phyloP scores from a whole-genome alignment of 2,329 filamentous ascomycete genomes.

The Colletotrichum spinosum region DNA sequence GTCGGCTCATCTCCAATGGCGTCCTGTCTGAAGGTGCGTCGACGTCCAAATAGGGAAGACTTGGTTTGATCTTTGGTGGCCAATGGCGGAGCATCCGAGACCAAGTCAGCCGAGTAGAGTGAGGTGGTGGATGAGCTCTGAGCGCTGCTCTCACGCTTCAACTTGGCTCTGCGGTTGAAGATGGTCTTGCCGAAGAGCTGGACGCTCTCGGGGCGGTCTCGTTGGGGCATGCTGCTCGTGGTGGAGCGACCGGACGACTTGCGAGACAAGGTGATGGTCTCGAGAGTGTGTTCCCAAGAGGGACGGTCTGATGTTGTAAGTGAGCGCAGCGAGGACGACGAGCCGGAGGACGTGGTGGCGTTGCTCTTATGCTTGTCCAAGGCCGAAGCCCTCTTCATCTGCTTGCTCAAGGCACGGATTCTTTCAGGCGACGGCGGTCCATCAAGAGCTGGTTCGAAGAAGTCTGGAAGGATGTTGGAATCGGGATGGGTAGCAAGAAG shows the following conservation, averaged over 20 bases:
- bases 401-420: conserved; percentile 68
- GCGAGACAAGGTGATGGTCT: conserved; percentile 63
- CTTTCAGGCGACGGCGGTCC: conserved; percentile 71
- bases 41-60: conserved; percentile 63
- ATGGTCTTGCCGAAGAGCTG: conserved; percentile 70
- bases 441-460: conserved; percentile 69
- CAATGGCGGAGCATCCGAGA: conserved; percentile 48
- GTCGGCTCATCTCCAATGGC: conserved; percentile 31
- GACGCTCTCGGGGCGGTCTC: conserved; percentile 69
- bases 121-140: conserved; percentile 61
- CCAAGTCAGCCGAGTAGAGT: conserved; percentile 58
- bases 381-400: conserved; percentile 67
- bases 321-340: conserved; percentile 63
- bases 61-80: conserved; percentile 58
- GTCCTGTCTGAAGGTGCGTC: conserved; percentile 51
- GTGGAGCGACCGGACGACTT: conserved; percentile 68
- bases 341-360: conserved; percentile 65
- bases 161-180: conserved; percentile 65
- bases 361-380: conserved; percentile 60
- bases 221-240: conserved; percentile 62
- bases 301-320: conserved; percentile 55
- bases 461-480: conserved; percentile 49
- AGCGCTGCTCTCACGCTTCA: conserved; percentile 64
- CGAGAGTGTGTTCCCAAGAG: conserved; percentile 63
- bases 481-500: conserved; percentile 28